phyloP scores from a whole-genome alignment of 2,329 filamentous ascomycete genomes.

The Fusarium udum region DNA sequence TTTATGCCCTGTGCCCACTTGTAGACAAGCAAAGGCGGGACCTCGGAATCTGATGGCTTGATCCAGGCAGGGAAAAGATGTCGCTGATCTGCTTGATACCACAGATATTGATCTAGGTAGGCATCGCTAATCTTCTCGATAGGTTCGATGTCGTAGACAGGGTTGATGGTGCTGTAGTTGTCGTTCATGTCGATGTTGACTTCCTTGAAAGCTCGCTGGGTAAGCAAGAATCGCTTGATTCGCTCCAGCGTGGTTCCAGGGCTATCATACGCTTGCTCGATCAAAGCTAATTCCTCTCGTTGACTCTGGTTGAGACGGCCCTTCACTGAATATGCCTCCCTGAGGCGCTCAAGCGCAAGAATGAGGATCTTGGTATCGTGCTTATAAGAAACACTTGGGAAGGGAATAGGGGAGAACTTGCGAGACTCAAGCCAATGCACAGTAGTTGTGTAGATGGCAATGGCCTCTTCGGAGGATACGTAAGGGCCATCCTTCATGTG shows the following conservation, averaged over 20 bases:
- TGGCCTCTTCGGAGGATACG: conserved; percentile 96
- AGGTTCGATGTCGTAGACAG: conserved; percentile 97
- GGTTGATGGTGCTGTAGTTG: conserved; percentile 99
- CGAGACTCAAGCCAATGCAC: conserved; percentile 98
- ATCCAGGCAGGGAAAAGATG: conserved; percentile 99
- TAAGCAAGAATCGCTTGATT: conserved; percentile 97
- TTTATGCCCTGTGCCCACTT: conserved; percentile 99
- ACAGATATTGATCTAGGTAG: conserved; percentile 97
- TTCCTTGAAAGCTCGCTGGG: conserved; percentile 98
- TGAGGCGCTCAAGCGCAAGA: conserved; percentile 87
- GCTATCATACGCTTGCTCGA: conserved; percentile 98
- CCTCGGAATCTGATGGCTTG: conserved; percentile 97
- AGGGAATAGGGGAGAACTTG: conserved; percentile 98
- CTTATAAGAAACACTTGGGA: conserved; percentile 99
- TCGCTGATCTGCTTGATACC: conserved; percentile 98
- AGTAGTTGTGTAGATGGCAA: conserved; percentile 98
- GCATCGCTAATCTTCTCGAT: conserved; percentile 99
- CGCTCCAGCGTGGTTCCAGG: conserved; percentile 94
- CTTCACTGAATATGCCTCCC: conserved; percentile 98
- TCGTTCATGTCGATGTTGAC: conserved; percentile 99
- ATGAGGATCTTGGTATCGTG: conserved; percentile 99
- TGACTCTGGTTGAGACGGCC: conserved; percentile 96
- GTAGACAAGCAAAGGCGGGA: conserved; percentile 92
- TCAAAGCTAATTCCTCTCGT: conserved; percentile 93
- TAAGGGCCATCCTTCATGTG: conserved; percentile 99